phyloP scores from a whole-genome alignment of 2,329 filamentous ascomycete species.

The Didymella pinodella region DNA sequence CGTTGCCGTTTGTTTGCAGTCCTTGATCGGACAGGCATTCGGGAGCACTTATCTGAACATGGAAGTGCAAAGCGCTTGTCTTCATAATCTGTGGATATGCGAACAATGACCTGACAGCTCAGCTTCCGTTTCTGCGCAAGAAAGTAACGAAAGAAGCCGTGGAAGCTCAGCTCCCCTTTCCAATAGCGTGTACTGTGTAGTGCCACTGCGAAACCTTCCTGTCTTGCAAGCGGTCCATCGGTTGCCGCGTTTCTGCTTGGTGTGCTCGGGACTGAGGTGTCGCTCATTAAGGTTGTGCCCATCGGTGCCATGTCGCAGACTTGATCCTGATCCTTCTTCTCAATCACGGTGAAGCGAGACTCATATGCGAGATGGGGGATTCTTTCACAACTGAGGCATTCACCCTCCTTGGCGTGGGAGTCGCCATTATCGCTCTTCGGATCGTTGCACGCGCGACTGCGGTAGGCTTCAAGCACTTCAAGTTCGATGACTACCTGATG shows the following conservation, averaged over 20 bases:
- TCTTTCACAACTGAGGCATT: slow-evolving; percentile 29
- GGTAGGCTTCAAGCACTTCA: slow-evolving; percentile 60
- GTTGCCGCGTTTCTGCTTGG: background rate
- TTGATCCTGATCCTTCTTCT: slow-evolving; percentile 5
- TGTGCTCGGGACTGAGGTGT: background rate
- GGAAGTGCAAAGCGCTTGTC: slow-evolving; percentile 4
- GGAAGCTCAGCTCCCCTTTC: slow-evolving; percentile 1
- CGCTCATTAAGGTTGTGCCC: slow-evolving; percentile 12
- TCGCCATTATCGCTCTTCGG: slow-evolving; percentile 61
- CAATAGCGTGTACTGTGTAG: slow-evolving; percentile 4
- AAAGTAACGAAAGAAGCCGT: background rate
- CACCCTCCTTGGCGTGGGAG: slow-evolving; percentile 26
- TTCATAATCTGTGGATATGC: slow-evolving; percentile 6
- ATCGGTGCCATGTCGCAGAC: slow-evolving; percentile 9
- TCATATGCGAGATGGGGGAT: slow-evolving; percentile 13
- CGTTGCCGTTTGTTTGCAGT: background rate
- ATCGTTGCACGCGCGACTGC: slow-evolving; percentile 58
- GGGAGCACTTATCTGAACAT: slow-evolving; percentile 3
- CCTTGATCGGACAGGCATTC: background rate
- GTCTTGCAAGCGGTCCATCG: slow-evolving; percentile 11
- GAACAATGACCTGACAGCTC: slow-evolving; percentile 1
- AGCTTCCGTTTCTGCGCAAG: slow-evolving; percentile 4
- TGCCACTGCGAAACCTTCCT: slow-evolving; percentile 3
- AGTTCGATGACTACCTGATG: slow-evolving; percentile 68
- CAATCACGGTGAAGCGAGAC: slow-evolving; percentile 2